Evolutionary conservation across 805 yeast genomes (phyloP).

Genomic region (Ogataea nitratoaversa): DNA sequence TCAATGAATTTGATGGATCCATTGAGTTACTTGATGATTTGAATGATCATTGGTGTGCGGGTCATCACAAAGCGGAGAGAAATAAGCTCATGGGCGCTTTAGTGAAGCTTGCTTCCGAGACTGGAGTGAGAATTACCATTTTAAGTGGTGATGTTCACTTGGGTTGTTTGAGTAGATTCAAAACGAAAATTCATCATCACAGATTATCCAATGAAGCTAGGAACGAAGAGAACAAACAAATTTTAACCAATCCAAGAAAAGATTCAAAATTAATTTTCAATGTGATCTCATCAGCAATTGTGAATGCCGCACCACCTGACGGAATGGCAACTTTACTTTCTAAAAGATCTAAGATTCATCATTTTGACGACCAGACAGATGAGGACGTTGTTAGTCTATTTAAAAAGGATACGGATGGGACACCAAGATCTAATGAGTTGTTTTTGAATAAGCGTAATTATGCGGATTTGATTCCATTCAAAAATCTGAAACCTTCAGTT

Average conservation of each 20-base stretch:
- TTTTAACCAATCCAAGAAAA: slow-evolving; percentile 48
- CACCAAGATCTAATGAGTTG: slow-evolving; percentile 38
- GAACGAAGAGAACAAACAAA: slow-evolving; percentile 35
- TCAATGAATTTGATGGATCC: slow-evolving; percentile 89
- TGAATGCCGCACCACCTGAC: slow-evolving; percentile 90
- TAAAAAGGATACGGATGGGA: slow-evolving; percentile 52
- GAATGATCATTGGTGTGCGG: slow-evolving; percentile 96
- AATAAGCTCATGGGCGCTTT: slow-evolving; percentile 60
- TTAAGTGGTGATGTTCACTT: slow-evolving; percentile 93
- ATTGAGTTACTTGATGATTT: slow-evolving; percentile 89
- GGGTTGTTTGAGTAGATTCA: slow-evolving; percentile 77
- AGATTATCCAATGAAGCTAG: slow-evolving; percentile 30
- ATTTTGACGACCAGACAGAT: slow-evolving; percentile 57
- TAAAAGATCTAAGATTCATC: slow-evolving; percentile 65
- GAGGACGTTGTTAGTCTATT: slow-evolving; percentile 83
- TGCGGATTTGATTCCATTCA: slow-evolving; percentile 59
- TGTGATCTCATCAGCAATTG: slow-evolving; percentile 84
- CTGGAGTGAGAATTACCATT: slow-evolving; percentile 74
- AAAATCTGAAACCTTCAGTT: slow-evolving; percentile 26
- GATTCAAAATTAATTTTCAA: slow-evolving; percentile 80
- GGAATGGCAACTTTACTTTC: slow-evolving; percentile 74
- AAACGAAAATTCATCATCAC: slow-evolving; percentile 48
- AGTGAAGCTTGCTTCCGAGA: slow-evolving; percentile 58
- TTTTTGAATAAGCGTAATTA: slow-evolving; percentile 68
- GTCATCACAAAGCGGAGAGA: slow-evolving; percentile 80